A percentile compares a stretch with the other conserved stretches of the same genome.
Conservation (phyloP, 2,329 filamentous ascomycete genomes). For the Penicillium glabrum region DNA sequence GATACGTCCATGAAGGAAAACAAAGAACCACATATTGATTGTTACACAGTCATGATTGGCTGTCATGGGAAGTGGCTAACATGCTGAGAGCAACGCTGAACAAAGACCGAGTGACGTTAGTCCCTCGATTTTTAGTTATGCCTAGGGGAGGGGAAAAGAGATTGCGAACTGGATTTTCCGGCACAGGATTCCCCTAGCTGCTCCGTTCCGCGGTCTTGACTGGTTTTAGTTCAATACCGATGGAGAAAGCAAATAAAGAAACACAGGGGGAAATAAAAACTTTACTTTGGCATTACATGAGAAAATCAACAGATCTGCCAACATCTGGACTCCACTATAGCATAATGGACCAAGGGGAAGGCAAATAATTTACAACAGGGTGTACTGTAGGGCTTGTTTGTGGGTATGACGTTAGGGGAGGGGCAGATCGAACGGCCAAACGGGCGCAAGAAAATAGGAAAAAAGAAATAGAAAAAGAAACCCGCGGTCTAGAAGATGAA, state of each 20-base stretch:
- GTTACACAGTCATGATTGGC: slow-evolving; percentile 1
- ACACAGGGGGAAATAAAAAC: not conserved
- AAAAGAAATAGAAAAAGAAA: not conserved
- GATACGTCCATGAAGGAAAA: slow-evolving; percentile 17
- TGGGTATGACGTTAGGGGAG: slow-evolving; percentile 3
- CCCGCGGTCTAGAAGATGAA: slow-evolving; percentile 1
- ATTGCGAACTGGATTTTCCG: not conserved
- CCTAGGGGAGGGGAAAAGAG: not conserved
- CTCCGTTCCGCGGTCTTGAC: not conserved
- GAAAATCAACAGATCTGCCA: not conserved
- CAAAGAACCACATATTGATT: slow-evolving; percentile 7
- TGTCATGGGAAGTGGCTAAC: not conserved
- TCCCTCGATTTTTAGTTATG: not conserved
- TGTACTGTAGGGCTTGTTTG: slow-evolving; percentile 1
- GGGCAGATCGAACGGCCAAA: slow-evolving; percentile 9
- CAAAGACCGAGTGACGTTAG: slow-evolving; percentile 2
- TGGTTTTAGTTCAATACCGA: not conserved
- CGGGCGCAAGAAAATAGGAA: not conserved
- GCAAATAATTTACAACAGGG: not conserved
- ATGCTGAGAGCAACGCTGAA: not conserved
- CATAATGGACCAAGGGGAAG: not conserved
- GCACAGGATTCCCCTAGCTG: not conserved
- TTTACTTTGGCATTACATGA: not conserved
- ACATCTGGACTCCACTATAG: not conserved
- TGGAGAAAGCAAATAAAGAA: not conserved